A percentile compares a stretch with the other conserved stretches of the same genome.
Conservation (phyloP, 371 early-diverging fungal genomes). For the Mortierella sp. region DNA sequence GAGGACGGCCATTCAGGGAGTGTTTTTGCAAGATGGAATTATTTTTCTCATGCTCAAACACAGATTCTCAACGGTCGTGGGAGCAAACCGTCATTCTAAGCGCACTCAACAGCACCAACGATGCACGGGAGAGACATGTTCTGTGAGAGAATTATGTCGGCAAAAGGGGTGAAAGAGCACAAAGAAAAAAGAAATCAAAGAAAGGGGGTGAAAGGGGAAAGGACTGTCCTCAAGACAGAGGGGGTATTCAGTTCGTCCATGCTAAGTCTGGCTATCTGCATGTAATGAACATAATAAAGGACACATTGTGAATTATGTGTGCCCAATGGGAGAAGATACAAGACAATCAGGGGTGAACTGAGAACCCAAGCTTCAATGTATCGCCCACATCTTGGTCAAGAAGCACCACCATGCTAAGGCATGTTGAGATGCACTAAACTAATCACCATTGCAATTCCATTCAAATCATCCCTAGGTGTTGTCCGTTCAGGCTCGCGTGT, state of each 20-base stretch:
- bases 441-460: background rate
- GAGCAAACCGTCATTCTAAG: background rate
- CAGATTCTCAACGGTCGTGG: constrained; percentile 15
- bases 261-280: background rate
- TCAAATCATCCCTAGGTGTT: constrained; percentile 21
- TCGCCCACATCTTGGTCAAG: no score
- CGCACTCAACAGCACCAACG: background rate
- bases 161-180: background rate
- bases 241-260: background rate
- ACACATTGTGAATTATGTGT: background rate
- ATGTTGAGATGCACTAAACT: background rate
- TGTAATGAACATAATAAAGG: background rate
- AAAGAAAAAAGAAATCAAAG: background rate
- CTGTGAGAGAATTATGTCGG: background rate
- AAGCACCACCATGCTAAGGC: no score
- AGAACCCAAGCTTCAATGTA: no score
- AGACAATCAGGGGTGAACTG: background rate
- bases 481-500: constrained; percentile 50
- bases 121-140: background rate
- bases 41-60: background rate
- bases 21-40: background rate
- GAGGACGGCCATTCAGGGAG: background rate
- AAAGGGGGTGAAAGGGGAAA: background rate
- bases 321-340: background rate
- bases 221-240: background rate